Percentiles rank a stretch among this genome's conserved stretches.
Conservation (phyloP, 2,329 filamentous ascomycete species). For the Fusarium gaditjirri region DNA sequence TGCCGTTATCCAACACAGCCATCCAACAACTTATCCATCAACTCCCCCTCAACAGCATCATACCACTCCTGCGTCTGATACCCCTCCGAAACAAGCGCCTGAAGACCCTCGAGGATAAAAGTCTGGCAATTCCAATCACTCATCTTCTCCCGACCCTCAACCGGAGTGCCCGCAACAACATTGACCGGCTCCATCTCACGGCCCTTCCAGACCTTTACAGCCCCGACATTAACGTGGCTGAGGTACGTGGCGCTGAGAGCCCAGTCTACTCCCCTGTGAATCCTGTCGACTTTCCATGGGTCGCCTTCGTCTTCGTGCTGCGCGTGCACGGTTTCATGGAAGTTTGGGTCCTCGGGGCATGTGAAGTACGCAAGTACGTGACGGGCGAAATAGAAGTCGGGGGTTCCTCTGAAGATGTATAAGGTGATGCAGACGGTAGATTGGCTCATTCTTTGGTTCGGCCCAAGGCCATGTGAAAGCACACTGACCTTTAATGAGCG, state of each 20-base stretch:
- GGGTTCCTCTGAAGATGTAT: not conserved
- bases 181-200: not conserved
- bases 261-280: not conserved
- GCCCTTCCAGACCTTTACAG: not conserved
- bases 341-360: not conserved
- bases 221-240: not conserved
- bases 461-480: not conserved
- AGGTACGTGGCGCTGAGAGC: not conserved
- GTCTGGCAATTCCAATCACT: not conserved
- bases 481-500: no score
- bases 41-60: not conserved
- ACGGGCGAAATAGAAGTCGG: not conserved
- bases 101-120: not conserved
- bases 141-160: not conserved
- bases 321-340: not conserved
- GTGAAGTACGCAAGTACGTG: not conserved
- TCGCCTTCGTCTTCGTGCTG: not conserved
- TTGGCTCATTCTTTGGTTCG: not conserved
- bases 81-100: not conserved
- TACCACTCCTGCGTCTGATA: not conserved
- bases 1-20: not conserved
- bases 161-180: not conserved
- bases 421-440: not conserved
- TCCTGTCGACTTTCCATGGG: not conserved
- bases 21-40: not conserved